Percentiles rank a stretch among this genome's conserved stretches.
These are phyloP conservation scores for Phytophthora pseudosyringae DNA, from an alignment of 352 stramenopile species.

Conservation along the genomic window DNA sequence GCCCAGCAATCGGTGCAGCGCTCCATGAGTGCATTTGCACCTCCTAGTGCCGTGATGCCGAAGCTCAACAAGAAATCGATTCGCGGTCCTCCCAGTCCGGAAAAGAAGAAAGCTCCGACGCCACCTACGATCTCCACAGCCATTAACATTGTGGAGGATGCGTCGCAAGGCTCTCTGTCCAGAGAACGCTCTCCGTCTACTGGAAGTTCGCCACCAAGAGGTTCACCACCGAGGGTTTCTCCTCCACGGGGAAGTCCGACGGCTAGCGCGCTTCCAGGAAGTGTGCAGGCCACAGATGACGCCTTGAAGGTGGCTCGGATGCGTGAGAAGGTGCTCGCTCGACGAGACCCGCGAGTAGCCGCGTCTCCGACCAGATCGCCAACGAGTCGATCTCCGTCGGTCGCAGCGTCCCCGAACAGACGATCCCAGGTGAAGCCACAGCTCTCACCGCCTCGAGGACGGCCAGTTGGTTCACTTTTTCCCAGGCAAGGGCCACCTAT, in stretches of 20 bases:
- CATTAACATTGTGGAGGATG: conserved; percentile 7
- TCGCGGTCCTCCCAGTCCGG: conserved; percentile 15
- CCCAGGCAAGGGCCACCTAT: background rate
- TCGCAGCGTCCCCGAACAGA: conserved; percentile 5
- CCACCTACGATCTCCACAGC: conserved; percentile 7
- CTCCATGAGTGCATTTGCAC: conserved; percentile 8
- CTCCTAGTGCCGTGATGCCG: conserved; percentile 15
- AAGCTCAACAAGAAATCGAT: conserved; percentile 34
- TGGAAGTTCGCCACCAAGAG: background rate
- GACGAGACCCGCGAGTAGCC: conserved; percentile 16
- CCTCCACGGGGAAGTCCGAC: background rate
- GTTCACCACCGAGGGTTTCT: background rate
- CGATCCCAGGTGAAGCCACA: conserved; percentile 16
- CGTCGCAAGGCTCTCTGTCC: background rate
- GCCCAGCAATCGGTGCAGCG: conserved; percentile 23
- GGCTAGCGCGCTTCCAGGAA: conserved; percentile 8
- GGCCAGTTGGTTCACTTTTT: conserved; percentile 18
- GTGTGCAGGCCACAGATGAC: conserved; percentile 26
- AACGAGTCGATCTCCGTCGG: background rate
- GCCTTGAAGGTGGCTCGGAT: conserved; percentile 50
- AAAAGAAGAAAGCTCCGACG: conserved; percentile 6
- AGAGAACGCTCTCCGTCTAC: background rate
- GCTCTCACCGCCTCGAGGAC: conserved; percentile 12
- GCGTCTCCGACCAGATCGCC: conserved; percentile 5
- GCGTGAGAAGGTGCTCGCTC: conserved; percentile 51